Conservation (phyloP, 441 rosid species). For the Jatropha podagrica region DNA sequence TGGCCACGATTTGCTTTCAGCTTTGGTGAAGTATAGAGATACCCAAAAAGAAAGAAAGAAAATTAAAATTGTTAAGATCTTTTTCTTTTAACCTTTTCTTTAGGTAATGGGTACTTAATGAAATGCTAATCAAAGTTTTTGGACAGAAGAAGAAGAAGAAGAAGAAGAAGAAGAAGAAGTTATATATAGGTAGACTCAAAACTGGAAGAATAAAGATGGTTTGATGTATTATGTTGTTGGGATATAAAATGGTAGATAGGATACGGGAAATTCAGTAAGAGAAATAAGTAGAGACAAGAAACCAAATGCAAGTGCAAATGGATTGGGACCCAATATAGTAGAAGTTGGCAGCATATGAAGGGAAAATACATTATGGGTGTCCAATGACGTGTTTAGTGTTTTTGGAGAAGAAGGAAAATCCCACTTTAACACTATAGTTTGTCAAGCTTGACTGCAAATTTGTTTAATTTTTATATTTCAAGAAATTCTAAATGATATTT, state of each 20-base stretch:
- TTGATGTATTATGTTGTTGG: neutral
- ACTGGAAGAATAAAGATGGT: too few species aligned
- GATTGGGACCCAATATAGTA: neutral
- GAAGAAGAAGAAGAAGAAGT: neutral
- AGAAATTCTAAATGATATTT: too few species aligned
- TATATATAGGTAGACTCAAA: too few species aligned
- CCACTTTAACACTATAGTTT: neutral
- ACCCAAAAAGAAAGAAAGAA: neutral
- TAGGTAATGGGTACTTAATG: neutral
- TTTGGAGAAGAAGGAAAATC: neutral
- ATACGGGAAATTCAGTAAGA: neutral
- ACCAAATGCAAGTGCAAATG: neutral
- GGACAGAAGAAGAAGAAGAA: neutral
- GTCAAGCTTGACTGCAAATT: conserved; percentile 3
- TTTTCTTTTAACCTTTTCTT: too few species aligned
- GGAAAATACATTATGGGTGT: neutral
- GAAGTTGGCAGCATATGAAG: neutral
- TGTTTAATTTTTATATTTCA: neutral
- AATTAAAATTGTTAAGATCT: too few species aligned
- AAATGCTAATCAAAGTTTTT: too few species aligned
- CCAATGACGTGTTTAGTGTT: neutral
- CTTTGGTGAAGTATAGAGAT: conserved; percentile 20
- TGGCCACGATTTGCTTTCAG: conserved; percentile 28
- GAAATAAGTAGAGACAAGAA: neutral
- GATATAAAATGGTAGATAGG: neutral